A percentile compares a stretch with the other conserved stretches of the same genome.
phyloP scores from a whole-genome alignment of 192 early-diverging fungal genomes.

The Backusella morwellensis region DNA sequence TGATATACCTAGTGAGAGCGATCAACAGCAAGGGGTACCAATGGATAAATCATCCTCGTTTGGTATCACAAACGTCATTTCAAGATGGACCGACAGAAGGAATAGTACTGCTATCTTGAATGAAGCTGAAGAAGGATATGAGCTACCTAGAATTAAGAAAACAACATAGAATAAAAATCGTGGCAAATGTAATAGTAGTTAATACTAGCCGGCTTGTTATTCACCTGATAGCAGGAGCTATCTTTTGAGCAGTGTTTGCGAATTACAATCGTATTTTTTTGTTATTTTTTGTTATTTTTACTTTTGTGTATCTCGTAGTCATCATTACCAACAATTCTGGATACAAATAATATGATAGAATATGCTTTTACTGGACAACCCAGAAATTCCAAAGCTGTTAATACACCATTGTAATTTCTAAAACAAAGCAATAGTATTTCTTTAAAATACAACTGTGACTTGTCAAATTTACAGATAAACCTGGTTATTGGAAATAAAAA shows the following conservation, averaged over 20 bases:
- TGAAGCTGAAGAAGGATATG: conserved; percentile 25
- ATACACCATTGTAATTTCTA: too few species aligned
- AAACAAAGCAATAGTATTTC: too few species aligned
- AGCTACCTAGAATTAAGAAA: conserved; percentile 22
- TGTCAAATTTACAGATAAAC: too few species aligned
- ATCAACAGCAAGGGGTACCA: not conserved
- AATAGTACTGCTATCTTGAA: conserved; percentile 13
- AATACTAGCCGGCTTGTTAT: not conserved
- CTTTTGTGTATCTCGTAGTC: too few species aligned
- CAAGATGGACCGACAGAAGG: not conserved
- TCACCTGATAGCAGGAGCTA: not conserved
- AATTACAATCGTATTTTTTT: too few species aligned
- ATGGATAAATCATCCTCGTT: not conserved
- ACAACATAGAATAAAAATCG: conserved; percentile 13
- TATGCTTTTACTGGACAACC: too few species aligned
- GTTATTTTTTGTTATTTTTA: too few species aligned
- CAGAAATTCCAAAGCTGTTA: too few species aligned
- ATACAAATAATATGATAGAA: too few species aligned
- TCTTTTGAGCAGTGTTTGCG: not conserved
- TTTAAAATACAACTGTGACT: too few species aligned
- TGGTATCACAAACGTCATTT: not conserved
- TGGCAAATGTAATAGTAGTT: not conserved
- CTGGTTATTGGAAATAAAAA: too few species aligned
- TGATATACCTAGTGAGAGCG: not conserved
- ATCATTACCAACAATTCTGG: too few species aligned